Percentiles rank a stretch among this genome's conserved stretches.
Evolutionary conservation across 2,329 filamentous ascomycete genomes (phyloP).

Genomic region (Daldinia eschscholtzii): DNA sequence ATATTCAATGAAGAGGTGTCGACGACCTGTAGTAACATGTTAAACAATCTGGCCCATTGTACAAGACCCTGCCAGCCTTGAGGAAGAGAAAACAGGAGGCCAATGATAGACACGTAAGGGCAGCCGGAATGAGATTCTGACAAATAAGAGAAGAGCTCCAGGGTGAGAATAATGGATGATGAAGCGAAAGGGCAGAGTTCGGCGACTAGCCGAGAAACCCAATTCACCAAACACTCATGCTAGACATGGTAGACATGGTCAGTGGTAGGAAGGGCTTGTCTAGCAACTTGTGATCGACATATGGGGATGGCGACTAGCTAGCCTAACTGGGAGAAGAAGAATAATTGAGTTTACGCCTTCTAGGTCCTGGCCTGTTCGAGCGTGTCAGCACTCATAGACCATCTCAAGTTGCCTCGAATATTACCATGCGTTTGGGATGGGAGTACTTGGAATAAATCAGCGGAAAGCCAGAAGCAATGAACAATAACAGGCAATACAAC

Average conservation of each 20-base stretch:
- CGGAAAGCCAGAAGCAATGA: background rate
- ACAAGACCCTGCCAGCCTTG: background rate
- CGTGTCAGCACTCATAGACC: background rate
- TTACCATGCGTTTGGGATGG: no score
- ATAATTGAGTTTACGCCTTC: conserved; percentile 17
- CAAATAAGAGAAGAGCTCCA: conserved; percentile 19
- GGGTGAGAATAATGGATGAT: conserved; percentile 23
- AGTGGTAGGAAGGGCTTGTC: conserved; percentile 15
- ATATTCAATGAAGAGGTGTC: background rate
- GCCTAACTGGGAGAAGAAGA: conserved; percentile 20
- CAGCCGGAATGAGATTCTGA: conserved; percentile 9
- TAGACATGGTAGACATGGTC: conserved; percentile 18
- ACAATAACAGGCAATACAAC: background rate
- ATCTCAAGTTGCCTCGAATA: background rate
- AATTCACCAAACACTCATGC: conserved; percentile 24
- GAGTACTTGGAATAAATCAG: background rate
- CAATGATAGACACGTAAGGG: conserved; percentile 6
- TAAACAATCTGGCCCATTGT: background rate
- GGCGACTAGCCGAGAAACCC: conserved; percentile 32
- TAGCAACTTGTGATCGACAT: conserved; percentile 32
- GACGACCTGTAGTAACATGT: background rate
- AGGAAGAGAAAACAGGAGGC: background rate
- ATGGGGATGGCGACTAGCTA: conserved; percentile 28
- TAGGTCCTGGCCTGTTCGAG: background rate
- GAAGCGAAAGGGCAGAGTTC: conserved; percentile 25